Base-by-base conservation (phyloP, 2,329 filamentous ascomycete species). In the Huntiella savannae region DNA sequence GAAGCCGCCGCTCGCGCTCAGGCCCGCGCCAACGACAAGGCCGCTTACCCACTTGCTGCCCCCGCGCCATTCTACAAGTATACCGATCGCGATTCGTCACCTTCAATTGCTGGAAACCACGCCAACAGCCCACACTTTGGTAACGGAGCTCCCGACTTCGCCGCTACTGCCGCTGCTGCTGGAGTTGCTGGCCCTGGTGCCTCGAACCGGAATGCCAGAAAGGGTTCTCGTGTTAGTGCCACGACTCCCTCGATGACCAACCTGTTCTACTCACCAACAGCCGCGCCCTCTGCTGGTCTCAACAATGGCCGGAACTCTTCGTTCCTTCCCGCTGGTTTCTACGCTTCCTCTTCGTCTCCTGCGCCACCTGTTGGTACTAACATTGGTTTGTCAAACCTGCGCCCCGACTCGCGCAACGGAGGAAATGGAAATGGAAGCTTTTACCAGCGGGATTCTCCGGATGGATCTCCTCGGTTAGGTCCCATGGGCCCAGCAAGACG, bases 221-320 rank as follows among this genome's bases (percentile, higher is more conserved):
- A 70, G 42, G 69, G 69, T 11, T 65, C 61, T 48, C 69, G 72
- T 41, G 61, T 64, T 28, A 69, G 69, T 2, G 73, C 72, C 7
- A 64, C 64, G 43, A 75, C 71, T 19, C 75, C 69, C 8, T 81
- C 73, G 56, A 67, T 71, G 54, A 75, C 75, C 34, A 83, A 80
- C 51, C 69, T 96, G 12, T 98, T 98, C 72, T 98, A 94, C 67
- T 94, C 86, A 5, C 91, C 91, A 0, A 96, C 91, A 0, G 87
- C 87, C 1, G 75, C 74, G 37, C 67, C 73, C 5, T 66, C 82
- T 2, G 81, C 80, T 11, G 75, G 73, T 35, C 64, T 69, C 11
- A 67, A 68, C 48, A 67, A 69, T 43, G 74, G 74, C 54, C 79
- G 87, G 45, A 75, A 73, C 49, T 93, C 84, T 1, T 68, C 69